phyloP scores from a whole-genome alignment of 352 stramenopile species.

The Blastocystis sp. region DNA sequence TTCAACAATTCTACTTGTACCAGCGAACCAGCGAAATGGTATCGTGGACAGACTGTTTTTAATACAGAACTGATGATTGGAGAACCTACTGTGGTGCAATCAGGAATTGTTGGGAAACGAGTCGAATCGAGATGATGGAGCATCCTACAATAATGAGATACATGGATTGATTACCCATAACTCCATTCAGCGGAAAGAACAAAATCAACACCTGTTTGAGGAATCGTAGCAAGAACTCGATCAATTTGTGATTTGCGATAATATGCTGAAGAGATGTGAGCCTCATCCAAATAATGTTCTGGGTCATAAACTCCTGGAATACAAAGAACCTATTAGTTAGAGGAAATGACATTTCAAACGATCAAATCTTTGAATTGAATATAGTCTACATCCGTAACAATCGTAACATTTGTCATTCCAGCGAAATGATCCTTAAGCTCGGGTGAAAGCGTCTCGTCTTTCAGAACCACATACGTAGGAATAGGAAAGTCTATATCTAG shows the following conservation, averaged over 20 bases:
- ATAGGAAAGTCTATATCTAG: conserved; percentile 1
- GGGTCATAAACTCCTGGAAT: conserved; percentile 30
- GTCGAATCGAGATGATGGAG: conserved; percentile 2
- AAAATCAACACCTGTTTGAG: background rate
- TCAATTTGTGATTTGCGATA: conserved; percentile 59
- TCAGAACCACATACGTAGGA: conserved; percentile 27
- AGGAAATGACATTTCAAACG: background rate
- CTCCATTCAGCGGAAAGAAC: conserved; percentile 47
- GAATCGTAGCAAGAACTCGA: background rate
- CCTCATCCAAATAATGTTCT: background rate
- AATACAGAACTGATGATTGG: conserved; percentile 24
- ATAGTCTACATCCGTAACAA: background rate
- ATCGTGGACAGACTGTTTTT: conserved; percentile 3
- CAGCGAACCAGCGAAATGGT: conserved; percentile 54
- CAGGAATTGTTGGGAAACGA: conserved; percentile 28
- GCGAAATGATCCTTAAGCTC: background rate
- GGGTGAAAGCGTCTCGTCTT: conserved; percentile 21
- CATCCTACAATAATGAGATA: background rate
- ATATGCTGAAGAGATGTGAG: background rate
- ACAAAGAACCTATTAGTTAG: conserved; percentile 25
- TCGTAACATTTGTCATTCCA: background rate
- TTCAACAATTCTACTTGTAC: background rate
- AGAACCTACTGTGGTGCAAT: background rate
- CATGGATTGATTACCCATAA: background rate
- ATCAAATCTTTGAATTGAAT: background rate